Evolutionary conservation across 2,329 filamentous ascomycete genomes (phyloP).

Genomic region (Alternaria infectoria): DNA sequence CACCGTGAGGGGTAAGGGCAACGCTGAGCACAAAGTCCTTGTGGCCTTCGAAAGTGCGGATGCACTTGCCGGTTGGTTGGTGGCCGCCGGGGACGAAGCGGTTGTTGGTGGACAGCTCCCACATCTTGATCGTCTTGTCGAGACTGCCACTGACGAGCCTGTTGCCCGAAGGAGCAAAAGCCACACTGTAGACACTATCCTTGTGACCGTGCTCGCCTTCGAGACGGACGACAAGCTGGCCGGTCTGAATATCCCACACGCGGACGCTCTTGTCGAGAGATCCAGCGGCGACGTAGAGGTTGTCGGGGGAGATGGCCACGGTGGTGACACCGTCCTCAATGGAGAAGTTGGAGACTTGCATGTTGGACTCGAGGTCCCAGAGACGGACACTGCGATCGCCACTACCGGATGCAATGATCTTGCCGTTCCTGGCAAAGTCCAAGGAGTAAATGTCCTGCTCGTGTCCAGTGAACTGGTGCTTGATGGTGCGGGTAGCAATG

Average conservation of each 20-base stretch:
- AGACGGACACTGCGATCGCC: constrained; percentile 93
- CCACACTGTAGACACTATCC: constrained; percentile 95
- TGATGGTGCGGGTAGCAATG: constrained; percentile 80
- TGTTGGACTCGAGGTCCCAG: constrained; percentile 90
- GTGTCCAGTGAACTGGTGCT: constrained; percentile 92
- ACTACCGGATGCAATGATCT: constrained; percentile 92
- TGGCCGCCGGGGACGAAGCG: constrained; percentile 69
- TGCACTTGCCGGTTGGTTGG: constrained; percentile 87
- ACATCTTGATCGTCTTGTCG: constrained; percentile 99
- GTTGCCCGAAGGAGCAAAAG: constrained; percentile 91
- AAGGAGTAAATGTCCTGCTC: constrained; percentile 98
- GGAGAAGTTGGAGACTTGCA: constrained; percentile 81
- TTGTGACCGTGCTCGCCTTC: constrained; percentile 95
- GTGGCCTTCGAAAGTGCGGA: constrained; percentile 97
- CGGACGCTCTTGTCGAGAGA: constrained; percentile 97
- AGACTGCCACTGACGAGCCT: constrained; percentile 93
- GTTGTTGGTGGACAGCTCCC: constrained; percentile 82
- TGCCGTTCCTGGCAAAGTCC: constrained; percentile 91
- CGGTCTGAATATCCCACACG: constrained; percentile 90
- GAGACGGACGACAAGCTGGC: constrained; percentile 86
- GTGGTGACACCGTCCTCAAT: constrained; percentile 98
- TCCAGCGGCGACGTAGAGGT: constrained; percentile 90
- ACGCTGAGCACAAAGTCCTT: constrained; percentile 98
- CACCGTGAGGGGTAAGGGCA: constrained; percentile 89
- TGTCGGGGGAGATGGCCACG: constrained; percentile 95